phyloP scores from a whole-genome alignment of 129 eudicot genomes.

The Deinandra increscens region DNA sequence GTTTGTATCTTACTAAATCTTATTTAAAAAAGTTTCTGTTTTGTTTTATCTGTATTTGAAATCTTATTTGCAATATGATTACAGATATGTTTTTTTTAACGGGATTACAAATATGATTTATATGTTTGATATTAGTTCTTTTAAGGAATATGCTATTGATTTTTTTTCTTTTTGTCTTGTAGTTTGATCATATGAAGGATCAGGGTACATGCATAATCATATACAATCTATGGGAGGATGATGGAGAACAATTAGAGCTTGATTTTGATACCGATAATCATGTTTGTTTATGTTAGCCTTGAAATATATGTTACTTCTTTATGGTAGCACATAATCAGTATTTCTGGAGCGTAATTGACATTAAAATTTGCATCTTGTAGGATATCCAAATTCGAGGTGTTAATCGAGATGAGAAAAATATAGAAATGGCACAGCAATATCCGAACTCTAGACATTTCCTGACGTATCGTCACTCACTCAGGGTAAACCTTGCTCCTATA shows the following conservation, averaged over 20 bases:
- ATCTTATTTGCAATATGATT: not conserved
- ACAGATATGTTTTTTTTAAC: too few relatives aligned
- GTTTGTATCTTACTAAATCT: not conserved
- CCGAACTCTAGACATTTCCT: constrained; percentile 93
- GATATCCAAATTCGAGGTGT: constrained; percentile 98
- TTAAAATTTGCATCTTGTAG: constrained; percentile 37
- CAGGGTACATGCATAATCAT: constrained; percentile 84
- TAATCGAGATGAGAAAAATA: constrained; percentile 80
- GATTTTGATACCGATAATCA: constrained; percentile 83
- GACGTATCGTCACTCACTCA: constrained; percentile 89
- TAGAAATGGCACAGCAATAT: constrained; percentile 70
- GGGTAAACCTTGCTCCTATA: constrained; percentile 49
- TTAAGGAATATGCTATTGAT: constrained; percentile 17
- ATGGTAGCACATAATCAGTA: constrained; percentile 11
- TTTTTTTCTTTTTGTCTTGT: constrained; percentile 16
- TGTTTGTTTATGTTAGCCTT: constrained; percentile 44
- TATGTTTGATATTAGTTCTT: not conserved
- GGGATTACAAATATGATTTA: too few relatives aligned
- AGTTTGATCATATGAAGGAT: constrained; percentile 80
- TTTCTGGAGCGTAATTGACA: not conserved
- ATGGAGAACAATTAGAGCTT: constrained; percentile 81
- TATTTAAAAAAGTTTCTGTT: not conserved
- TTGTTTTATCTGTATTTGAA: too few relatives aligned
- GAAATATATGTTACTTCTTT: constrained; percentile 23
- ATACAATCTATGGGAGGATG: constrained; percentile 98